These are phyloP conservation scores for Grammothele lineata DNA, from an alignment of 768 basidiomycete species.

Conservation along the genomic window DNA sequence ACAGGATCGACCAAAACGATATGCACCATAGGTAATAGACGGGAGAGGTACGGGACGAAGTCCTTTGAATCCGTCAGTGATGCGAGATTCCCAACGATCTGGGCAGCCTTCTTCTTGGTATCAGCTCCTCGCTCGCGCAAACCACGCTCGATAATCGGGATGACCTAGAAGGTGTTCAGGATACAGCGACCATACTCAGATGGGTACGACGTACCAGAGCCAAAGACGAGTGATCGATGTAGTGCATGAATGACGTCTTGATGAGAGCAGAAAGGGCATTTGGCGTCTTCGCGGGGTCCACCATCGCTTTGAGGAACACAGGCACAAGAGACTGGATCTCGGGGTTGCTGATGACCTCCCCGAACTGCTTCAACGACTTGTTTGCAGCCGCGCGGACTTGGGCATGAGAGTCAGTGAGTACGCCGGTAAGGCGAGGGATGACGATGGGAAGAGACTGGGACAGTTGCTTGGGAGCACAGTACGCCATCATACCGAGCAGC, in stretches of 20 bases:
- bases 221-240: constrained; percentile 94
- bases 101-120: constrained; percentile 91
- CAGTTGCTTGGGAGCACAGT: constrained; percentile 92
- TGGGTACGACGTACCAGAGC: constrained; percentile 63
- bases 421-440: constrained; percentile 91
- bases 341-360: constrained; percentile 96
- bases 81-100: constrained; percentile 96
- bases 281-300: constrained; percentile 89
- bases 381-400: constrained; percentile 93
- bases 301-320: constrained; percentile 87
- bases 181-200: neutral
- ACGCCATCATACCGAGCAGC: constrained; percentile 96
- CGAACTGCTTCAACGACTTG: constrained; percentile 94
- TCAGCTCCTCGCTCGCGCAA: constrained; percentile 89
- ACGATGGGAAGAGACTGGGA: constrained; percentile 94
- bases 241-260: constrained; percentile 96
- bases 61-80: constrained; percentile 87
- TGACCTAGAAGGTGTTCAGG: constrained; percentile 49
- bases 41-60: constrained; percentile 90
- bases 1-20: constrained; percentile 94
- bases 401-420: constrained; percentile 94
- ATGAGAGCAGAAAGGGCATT: constrained; percentile 81
- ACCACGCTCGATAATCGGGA: constrained; percentile 93
- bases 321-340: constrained; percentile 92
- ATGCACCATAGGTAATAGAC: constrained; percentile 87